Percentiles rank a stretch among this genome's conserved stretches.
Evolutionary conservation across 1,284 basidiomycete species (phyloP).

Genomic region (Naganishia liquefaciens): DNA sequence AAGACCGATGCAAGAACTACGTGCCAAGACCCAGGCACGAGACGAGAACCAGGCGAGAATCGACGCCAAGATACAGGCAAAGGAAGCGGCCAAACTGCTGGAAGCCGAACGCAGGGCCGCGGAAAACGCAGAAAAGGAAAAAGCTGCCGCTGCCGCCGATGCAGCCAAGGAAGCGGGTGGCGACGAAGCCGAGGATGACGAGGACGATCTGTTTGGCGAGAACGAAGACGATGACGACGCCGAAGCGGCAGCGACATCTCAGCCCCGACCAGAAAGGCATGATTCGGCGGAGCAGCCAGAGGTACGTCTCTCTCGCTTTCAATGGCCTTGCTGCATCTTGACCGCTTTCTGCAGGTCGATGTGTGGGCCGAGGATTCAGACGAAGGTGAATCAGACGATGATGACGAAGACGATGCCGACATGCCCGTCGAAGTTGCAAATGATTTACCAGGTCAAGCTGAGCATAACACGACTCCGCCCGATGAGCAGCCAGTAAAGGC

Average conservation of each 20-base stretch:
- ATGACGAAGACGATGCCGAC: slow-evolving; percentile 58
- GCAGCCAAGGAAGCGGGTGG: slow-evolving; percentile 26
- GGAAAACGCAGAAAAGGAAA: slow-evolving; percentile 21
- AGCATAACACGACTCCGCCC: slow-evolving; percentile 65
- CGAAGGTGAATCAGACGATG: slow-evolving; percentile 59
- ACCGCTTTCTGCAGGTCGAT: slow-evolving; percentile 40
- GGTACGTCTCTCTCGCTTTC: slow-evolving; percentile 43
- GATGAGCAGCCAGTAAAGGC: slow-evolving; percentile 58
- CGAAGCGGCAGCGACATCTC: slow-evolving; percentile 48
- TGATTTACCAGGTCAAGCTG: slow-evolving; percentile 59
- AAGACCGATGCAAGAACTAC: slow-evolving; percentile 61
- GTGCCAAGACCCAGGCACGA: slow-evolving; percentile 67
- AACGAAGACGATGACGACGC: slow-evolving; percentile 52
- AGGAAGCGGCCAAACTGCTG: slow-evolving; percentile 19
- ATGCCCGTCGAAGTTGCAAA: slow-evolving; percentile 61
- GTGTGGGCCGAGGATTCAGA: slow-evolving; percentile 38
- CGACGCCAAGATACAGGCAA: slow-evolving; percentile 23
- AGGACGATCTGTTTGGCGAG: slow-evolving; percentile 22
- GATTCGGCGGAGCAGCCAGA: slow-evolving; percentile 37
- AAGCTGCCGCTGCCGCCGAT: slow-evolving; percentile 27
- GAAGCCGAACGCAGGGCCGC: slow-evolving; percentile 24
- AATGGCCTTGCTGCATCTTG: slow-evolving; percentile 32
- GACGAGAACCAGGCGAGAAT: slow-evolving; percentile 29
- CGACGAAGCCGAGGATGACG: slow-evolving; percentile 33
- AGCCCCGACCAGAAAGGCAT: slow-evolving; percentile 37